phyloP scores from a whole-genome alignment of 805 yeast species.

The Candida sonorensis region DNA sequence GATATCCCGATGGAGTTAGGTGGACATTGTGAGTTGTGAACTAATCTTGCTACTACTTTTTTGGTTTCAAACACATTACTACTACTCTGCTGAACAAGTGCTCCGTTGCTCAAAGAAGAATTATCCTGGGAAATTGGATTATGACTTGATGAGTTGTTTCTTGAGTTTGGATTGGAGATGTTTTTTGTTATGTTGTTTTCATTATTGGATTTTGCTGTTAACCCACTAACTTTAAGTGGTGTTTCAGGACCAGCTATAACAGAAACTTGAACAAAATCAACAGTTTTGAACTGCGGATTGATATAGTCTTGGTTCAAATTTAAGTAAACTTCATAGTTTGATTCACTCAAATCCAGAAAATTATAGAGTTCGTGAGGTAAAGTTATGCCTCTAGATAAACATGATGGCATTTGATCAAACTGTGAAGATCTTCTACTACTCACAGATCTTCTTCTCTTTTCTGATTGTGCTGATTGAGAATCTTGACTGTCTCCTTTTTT shows the following conservation, averaged over 20 bases:
- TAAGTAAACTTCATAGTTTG: slow-evolving; percentile 36
- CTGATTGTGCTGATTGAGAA: slow-evolving; percentile 6
- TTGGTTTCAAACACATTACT: slow-evolving; percentile 34
- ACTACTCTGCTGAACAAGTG: too few species aligned
- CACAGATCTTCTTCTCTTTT: slow-evolving; percentile 22
- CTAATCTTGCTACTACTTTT: slow-evolving; percentile 45
- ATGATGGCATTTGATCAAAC: slow-evolving; percentile 28
- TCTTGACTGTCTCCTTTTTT: slow-evolving; percentile 11
- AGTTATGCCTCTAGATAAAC: slow-evolving; percentile 47
- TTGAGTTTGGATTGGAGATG: slow-evolving; percentile 1
- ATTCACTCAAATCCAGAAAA: slow-evolving; percentile 2
- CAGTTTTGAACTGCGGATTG: slow-evolving; percentile 26
- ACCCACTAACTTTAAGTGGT: slow-evolving; percentile 17
- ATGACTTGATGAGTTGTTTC: neutral
- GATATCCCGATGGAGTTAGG: slow-evolving; percentile 46
- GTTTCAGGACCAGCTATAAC: slow-evolving; percentile 46
- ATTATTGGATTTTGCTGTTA: neutral
- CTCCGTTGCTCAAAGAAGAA: too few species aligned
- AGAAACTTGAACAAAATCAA: slow-evolving; percentile 44
- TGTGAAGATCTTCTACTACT: slow-evolving; percentile 23
- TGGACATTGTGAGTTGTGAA: slow-evolving; percentile 30
- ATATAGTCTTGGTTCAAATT: slow-evolving; percentile 31
- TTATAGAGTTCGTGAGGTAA: slow-evolving; percentile 42
- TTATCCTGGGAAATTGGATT: too few species aligned
- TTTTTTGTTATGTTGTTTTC: slow-evolving; percentile 1